phyloP scores from a whole-genome alignment of 257 asterid genomes.

The Jacaranda copaia region DNA sequence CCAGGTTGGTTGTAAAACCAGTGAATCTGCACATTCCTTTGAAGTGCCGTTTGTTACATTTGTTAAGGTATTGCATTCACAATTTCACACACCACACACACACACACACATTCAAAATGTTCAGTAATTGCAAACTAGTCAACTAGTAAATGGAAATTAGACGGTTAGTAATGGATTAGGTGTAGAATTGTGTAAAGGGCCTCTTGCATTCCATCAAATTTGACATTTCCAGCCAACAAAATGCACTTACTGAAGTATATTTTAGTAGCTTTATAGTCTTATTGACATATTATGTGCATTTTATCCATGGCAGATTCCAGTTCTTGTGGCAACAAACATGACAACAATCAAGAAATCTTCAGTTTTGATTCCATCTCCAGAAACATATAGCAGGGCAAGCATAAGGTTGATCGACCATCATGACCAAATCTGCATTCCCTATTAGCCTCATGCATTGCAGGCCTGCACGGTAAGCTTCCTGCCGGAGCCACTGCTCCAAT shows the following conservation, averaged over 20 bases:
- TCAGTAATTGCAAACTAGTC: neutral
- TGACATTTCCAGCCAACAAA: too few relatives aligned
- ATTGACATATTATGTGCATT: neutral
- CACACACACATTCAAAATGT: too few relatives aligned
- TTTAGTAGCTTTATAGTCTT: too few relatives aligned
- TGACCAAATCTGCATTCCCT: conserved; percentile 40
- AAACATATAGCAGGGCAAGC: conserved; percentile 44
- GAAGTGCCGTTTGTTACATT: too few relatives aligned
- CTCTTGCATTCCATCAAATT: too few relatives aligned
- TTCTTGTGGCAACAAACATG: conserved; percentile 51
- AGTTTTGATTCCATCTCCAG: conserved; percentile 42
- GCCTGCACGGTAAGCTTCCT: conserved; percentile 25
- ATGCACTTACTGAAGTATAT: too few relatives aligned
- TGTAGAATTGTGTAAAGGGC: too few relatives aligned
- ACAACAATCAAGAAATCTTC: conserved; percentile 40
- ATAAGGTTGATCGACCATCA: conserved; percentile 42
- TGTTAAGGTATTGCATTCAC: neutral
- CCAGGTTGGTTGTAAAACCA: conserved; percentile 31
- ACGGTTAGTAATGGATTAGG: neutral
- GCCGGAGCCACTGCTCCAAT: conserved; percentile 33
- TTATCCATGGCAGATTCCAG: conserved; percentile 33
- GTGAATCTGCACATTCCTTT: too few relatives aligned
- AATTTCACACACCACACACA: neutral
- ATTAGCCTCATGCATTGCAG: conserved; percentile 49
- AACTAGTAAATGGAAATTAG: neutral